Percentiles rank a stretch among this genome's conserved stretches.
phyloP scores from a whole-genome alignment of 768 basidiomycete species.

The Coprinopsis cinerea region DNA sequence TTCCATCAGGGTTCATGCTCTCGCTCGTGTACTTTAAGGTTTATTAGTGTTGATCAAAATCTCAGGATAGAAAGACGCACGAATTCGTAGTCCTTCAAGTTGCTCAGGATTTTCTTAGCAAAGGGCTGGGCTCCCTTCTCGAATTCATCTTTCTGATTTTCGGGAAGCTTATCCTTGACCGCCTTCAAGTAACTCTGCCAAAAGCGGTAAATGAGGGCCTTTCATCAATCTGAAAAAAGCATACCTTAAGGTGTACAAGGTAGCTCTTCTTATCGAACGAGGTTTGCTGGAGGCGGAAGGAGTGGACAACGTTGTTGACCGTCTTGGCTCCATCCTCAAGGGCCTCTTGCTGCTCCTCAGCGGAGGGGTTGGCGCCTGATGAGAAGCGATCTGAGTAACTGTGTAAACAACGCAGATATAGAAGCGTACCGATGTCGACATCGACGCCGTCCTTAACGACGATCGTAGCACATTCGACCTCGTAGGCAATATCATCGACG shows the following conservation, averaged over 20 bases:
- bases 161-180: conserved; percentile 66
- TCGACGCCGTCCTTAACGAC: conserved; percentile 71
- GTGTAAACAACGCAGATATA: conserved; percentile 3
- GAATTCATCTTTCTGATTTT: conserved; percentile 65
- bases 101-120: conserved; percentile 84
- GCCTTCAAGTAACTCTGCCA: conserved; percentile 88
- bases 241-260: conserved; percentile 75
- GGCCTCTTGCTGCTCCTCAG: conserved; percentile 78
- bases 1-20: conserved; percentile 79
- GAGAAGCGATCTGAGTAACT: not conserved
- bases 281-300: conserved; percentile 83
- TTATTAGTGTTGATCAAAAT: not conserved
- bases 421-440: conserved; percentile 75
- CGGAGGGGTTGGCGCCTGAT: conserved; percentile 87
- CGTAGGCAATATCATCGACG: conserved; percentile 75
- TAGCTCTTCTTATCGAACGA: conserved; percentile 89
- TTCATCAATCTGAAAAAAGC: not conserved
- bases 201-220: no score
- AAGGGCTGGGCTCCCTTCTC: conserved; percentile 73
- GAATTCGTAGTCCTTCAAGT: conserved; percentile 95
- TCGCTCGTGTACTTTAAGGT: conserved; percentile 60
- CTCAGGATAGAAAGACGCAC: conserved; percentile 35
- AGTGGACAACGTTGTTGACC: conserved; percentile 89
- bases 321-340: conserved; percentile 70
- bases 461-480: conserved; percentile 78